Base-by-base conservation (phyloP, 768 basidiomycete species). In the Tylopilus intermedius region DNA sequence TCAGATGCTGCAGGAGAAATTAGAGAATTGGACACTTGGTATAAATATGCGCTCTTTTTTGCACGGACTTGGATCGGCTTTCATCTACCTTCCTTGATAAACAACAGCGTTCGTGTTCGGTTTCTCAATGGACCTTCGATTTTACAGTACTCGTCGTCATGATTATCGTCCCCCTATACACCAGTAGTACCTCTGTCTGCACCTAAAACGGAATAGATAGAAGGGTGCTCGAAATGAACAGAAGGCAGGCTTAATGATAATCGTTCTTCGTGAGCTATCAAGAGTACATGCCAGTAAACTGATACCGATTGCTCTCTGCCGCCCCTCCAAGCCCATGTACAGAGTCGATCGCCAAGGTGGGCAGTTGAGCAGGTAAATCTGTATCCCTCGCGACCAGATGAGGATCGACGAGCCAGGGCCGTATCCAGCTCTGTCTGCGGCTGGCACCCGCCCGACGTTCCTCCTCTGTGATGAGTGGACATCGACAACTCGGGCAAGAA, bases 1-100 rank as follows among this genome's bases (percentile, higher is more conserved):
- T 90, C 80, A 76, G 85, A 58, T 86, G 78, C 68, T 92, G 86
- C 79, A 80, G 90, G 61, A 80, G 76, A 62, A 88, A 84, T 63
- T 91, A 71, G 76, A 29, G 30, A 49, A 47, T 3, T 35, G 37
- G 29, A 40, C 38, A 18, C 18, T 46, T 49, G 11, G 24, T 46
- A 53, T 44, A 50, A 30, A 56, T 57, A 66, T 58, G 53, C 49
- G 26, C 37, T 53, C 51, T 55, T 50, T 30, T 56, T 50, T 58
- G 43, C 53, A 62, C 53, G 66, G 69, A 69, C 63, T 45, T 50
- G 8, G 47, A 41, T 56, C 40, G 55, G 53, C 53, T 30, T 30
- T 30, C 56, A 69, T 71, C 68, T 71, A 69, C 68, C 54, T 45
- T 69, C 62, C 47, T 69, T 64, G 53, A 56, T 62, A 59, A 64